Base-by-base conservation (phyloP, 2,329 filamentous ascomycete genomes). In the Tricladium varicosporioides region DNA sequence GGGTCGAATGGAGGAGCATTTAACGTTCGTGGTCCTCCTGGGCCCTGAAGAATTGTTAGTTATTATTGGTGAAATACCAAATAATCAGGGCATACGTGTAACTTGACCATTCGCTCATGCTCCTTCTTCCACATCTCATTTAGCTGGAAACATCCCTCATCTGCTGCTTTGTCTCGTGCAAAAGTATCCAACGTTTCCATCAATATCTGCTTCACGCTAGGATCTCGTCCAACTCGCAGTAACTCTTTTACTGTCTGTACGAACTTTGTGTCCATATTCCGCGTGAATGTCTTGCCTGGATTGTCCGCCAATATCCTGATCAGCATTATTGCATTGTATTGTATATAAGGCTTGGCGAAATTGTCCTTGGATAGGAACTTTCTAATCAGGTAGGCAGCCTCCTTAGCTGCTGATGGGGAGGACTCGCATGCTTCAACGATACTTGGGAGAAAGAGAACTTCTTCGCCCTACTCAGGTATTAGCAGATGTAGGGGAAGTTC, bases 301-400 rank as follows among this genome's bases (percentile, higher is more conserved):
- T 99, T 97, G 72, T 97, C 92, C 65, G 86, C 81, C 63, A 99
- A 78, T 68, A 99, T 99, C 60, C 93, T 88, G 65, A 95, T 80
- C 55, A 99, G 82, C 94, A 97, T 97, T 68, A 97, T 86, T 61
- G 91, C 88, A 75, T 97, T 97, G 80, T 97, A 97, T 73, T 97
- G 93, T 65, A 87, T 85, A 66, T 89, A 85, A 9, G 90, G 78
- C 47, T 77, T 78, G 22, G 73, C 70, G 66, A 74, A 84, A 73
- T 90, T 85, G 47, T 92, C 88, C 63, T 86, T 87, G 65, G 84
- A 81, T 58, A 99, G 78, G 71, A 87, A 93, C 72, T 91, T 92
- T 70, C 91, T 88, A 69, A 97, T 91, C 63, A 88, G 79, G 63
- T 83, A 78, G 50, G 92, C 91, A 65, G 90, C 91, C 67, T 92